Base-by-base conservation (phyloP, 2,329 filamentous ascomycete species). In the Diplodia seriata region DNA sequence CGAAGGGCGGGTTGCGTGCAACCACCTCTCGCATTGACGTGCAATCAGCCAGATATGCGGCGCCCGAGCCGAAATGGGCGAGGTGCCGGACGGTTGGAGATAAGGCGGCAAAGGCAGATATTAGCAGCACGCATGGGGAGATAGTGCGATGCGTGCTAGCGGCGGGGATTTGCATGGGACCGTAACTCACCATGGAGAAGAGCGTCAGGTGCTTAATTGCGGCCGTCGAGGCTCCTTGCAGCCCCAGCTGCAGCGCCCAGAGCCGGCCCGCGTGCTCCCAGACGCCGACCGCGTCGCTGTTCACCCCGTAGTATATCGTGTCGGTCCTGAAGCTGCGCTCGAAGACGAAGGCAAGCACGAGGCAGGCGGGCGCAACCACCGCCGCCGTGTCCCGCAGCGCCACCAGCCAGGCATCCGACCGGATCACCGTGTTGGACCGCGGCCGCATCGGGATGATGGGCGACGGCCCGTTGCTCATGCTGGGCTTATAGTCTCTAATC, bases 401-500 rank as follows among this genome's bases (percentile, higher is more conserved):
- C 57, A 68, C 38, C 29, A 68, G 40, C 66, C 66, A 68, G 49
- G 66, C 66, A 29, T 68, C 66, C 1, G 57, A 56, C 15, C 54
- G 57, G 38, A 56, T 43, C 51, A 64, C 59, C 7, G 50, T 63
- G n/a, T 53, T 63, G n/a, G 66, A 61, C 26, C 66, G 66, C 26
- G 66, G 66, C 31, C 66, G 55, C 49, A 61, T 59, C 4, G 66
- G 47, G 9, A 64, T 23, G 26, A 55, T 56, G 23, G 66, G 66
- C 40, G 57, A 55, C 31, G 47, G 50, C 5, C 66, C 66, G 26
- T 68, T 64, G 57, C 59, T 64, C 57, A 64, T 54, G 66, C 66
- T 59, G 29, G 47, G 57, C 36, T 68, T 68, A 38, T 40, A 53
- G 51, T 77, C 73, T 23, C 71, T 73, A 15, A 71, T 55, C 8